Conservation (phyloP, 2,329 filamentous ascomycete species). For the Cladosporium sp. region DNA sequence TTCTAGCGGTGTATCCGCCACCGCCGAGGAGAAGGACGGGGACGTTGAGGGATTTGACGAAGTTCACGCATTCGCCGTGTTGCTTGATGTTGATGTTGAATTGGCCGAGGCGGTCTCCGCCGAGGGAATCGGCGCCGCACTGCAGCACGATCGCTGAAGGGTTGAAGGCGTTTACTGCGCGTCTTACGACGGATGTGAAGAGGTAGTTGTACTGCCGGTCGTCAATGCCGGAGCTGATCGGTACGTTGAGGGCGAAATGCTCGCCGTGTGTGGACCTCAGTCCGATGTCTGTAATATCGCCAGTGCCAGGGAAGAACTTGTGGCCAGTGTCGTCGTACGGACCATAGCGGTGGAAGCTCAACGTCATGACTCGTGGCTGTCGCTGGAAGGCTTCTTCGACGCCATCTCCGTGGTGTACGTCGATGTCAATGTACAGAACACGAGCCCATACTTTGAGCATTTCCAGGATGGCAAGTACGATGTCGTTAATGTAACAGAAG, state of each 20-base stretch:
- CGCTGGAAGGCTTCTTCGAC: conserved; percentile 87
- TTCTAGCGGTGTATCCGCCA: conserved; percentile 90
- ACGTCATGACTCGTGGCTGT: conserved; percentile 80
- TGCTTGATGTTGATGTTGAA: conserved; percentile 96
- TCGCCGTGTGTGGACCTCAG: conserved; percentile 70
- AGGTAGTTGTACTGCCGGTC: conserved; percentile 73
- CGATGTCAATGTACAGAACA: conserved; percentile 88
- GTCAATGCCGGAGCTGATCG: conserved; percentile 61
- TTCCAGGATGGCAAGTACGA: conserved; percentile 85
- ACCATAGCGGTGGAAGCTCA: conserved; percentile 95
- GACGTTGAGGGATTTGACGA: conserved; percentile 72
- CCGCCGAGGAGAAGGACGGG: conserved; percentile 88
- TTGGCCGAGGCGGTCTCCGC: conserved; percentile 83
- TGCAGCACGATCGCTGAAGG: conserved; percentile 87
- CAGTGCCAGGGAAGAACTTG: conserved; percentile 61
- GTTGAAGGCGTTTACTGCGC: conserved; percentile 72
- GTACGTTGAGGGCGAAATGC: conserved; percentile 63
- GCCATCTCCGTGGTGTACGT: conserved; percentile 83
- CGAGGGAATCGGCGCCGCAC: conserved; percentile 89
- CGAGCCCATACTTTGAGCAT: conserved; percentile 74
- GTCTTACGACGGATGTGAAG: conserved; percentile 74
- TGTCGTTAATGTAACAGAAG: conserved; percentile 98
- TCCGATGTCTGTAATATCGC: conserved; percentile 61
- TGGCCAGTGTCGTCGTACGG: conserved; percentile 52
- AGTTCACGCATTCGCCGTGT: conserved; percentile 83